phyloP scores from a whole-genome alignment of 1,139 yeast species.

The Diutina siamensis region DNA sequence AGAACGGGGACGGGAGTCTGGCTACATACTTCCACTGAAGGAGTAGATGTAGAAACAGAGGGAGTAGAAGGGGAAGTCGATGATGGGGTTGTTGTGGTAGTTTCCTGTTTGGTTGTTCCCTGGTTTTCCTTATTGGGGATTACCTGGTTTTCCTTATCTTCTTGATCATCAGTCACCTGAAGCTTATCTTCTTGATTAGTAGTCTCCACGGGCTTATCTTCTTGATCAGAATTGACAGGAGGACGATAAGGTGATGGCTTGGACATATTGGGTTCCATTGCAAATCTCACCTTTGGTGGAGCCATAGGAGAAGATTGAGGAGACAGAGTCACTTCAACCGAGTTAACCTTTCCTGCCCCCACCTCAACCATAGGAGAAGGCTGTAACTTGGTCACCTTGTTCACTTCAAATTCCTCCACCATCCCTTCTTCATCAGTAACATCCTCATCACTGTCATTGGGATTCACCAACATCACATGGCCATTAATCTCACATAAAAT shows the following conservation, averaged over 20 bases:
- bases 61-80: not conserved
- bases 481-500: slow-evolving; percentile 52
- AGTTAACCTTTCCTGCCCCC: too few species aligned
- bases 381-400: not conserved
- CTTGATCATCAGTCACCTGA: not conserved
- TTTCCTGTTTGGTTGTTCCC: too few species aligned
- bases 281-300: not conserved
- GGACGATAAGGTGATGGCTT: not conserved
- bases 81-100: too few species aligned
- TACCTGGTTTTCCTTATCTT: not conserved
- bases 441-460: slow-evolving; percentile 32
- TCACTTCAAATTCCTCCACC: not conserved
- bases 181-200: too few species aligned
- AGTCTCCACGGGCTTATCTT: too few species aligned
- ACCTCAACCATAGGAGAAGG: not conserved
- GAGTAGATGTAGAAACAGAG: not conserved
- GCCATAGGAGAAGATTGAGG: not conserved
- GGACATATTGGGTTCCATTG: not conserved
- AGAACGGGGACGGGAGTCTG: too few species aligned
- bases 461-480: slow-evolving; percentile 44
- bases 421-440: slow-evolving; percentile 28
- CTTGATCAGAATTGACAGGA: too few species aligned
- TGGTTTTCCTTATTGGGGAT: not conserved
- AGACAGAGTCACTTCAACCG: too few species aligned
- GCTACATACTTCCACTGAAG: not conserved